phyloP scores from a whole-genome alignment of 345 rosid species.

The Eucalyptus viminalis region DNA sequence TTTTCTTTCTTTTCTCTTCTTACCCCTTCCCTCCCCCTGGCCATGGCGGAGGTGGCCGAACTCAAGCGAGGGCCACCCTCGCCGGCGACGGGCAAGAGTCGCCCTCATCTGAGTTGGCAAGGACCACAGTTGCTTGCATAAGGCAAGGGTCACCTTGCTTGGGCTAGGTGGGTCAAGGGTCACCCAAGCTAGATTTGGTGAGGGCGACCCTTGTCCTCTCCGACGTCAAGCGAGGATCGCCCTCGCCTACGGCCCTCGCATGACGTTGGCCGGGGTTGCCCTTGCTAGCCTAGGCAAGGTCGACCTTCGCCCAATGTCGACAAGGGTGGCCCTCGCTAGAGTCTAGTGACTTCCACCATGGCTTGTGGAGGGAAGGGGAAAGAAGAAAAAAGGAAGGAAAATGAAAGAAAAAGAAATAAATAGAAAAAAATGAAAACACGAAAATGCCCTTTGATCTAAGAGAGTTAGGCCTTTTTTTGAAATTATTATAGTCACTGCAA shows the following conservation, averaged over 20 bases:
- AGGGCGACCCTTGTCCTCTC: no score
- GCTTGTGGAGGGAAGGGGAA: rapidly evolving
- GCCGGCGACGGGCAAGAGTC: rapidly evolving
- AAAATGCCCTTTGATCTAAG: not conserved
- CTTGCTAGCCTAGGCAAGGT: no score
- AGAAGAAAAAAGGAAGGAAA: no score
- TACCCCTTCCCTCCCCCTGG: rapidly evolving
- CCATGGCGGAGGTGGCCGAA: rapidly evolving
- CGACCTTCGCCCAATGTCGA: rapidly evolving
- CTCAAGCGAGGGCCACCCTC: no score
- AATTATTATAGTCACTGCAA: rapidly evolving
- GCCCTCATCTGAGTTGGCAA: rapidly evolving
- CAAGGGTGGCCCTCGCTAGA: no score
- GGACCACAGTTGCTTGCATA: rapidly evolving
- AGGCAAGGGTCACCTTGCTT: rapidly evolving
- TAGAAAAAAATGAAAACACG: rapidly evolving
- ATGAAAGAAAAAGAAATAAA: no score
- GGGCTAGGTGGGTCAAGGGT: no score
- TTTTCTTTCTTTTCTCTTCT: no score
- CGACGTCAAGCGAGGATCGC: rapidly evolving
- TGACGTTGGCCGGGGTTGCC: rapidly evolving
- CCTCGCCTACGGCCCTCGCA: rapidly evolving
- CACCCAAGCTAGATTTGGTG: no score
- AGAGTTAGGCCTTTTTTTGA: no score
- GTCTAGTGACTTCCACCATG: rapidly evolving